Percentiles rank a stretch among this genome's conserved stretches.
These are phyloP conservation scores for Pelargonium nanum DNA, from an alignment of 345 rosid species.

Conservation along the genomic window DNA sequence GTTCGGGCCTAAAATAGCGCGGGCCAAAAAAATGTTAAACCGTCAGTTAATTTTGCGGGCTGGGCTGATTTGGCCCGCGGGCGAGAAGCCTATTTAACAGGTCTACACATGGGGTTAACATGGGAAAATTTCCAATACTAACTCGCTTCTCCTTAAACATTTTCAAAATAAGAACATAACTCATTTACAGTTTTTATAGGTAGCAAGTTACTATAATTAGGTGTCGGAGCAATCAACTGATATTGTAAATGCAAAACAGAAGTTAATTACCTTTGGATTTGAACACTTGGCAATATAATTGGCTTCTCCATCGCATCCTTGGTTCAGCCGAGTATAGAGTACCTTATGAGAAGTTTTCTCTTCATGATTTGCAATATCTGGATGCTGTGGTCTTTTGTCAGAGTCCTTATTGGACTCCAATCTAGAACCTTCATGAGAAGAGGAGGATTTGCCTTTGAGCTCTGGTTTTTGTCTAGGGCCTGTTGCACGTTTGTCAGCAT, in stretches of 20 bases:
- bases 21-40: too few species aligned
- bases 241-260: background rate
- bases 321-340: background rate
- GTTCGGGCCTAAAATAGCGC: too few species aligned
- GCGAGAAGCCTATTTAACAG: too few species aligned
- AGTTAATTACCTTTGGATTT: too few species aligned
- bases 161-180: too few species aligned
- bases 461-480: slow-evolving; percentile 3
- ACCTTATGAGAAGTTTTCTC: slow-evolving; percentile 8
- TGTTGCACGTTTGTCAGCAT: slow-evolving; percentile 29
- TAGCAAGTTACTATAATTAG: background rate
- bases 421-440: background rate
- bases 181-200: too few species aligned
- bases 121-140: too few species aligned
- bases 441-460: slow-evolving; percentile 5
- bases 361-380: slow-evolving; percentile 4
- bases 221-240: background rate
- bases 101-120: too few species aligned
- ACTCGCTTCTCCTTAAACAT: too few species aligned
- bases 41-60: too few species aligned
- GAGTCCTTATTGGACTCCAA: background rate
- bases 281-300: too few species aligned
- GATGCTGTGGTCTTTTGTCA: slow-evolving; percentile 2
- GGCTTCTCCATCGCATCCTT: background rate
- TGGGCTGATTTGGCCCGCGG: too few species aligned